phyloP scores from a whole-genome alignment of 2,329 filamentous ascomycete species.

The Thelonectria rubi region DNA sequence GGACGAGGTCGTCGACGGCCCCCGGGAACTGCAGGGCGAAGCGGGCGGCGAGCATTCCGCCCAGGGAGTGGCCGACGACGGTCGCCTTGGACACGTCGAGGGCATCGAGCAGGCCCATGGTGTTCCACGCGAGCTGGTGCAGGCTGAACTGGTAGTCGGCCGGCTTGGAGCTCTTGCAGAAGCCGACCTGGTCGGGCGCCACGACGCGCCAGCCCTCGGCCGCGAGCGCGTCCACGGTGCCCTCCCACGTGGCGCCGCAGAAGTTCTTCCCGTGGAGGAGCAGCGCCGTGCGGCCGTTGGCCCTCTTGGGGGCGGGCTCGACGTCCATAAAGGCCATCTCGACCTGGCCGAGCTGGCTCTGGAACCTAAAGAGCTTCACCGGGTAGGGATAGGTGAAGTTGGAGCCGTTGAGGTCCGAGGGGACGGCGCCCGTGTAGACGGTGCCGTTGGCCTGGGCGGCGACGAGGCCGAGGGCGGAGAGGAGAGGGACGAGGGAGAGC shows the following conservation, averaged over 20 bases:
- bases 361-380: slow-evolving; percentile 58
- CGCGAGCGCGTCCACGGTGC: slow-evolving; percentile 54
- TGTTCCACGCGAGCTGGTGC: slow-evolving; percentile 61
- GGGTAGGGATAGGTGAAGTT: slow-evolving; percentile 64
- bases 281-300: slow-evolving; percentile 54
- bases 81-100: slow-evolving; percentile 55
- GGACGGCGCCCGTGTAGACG: slow-evolving; percentile 50
- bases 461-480: slow-evolving; percentile 34
- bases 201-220: slow-evolving; percentile 60
- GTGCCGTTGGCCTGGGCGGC: slow-evolving; percentile 42
- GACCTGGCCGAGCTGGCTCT: slow-evolving; percentile 57
- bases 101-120: slow-evolving; percentile 55
- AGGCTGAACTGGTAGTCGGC: slow-evolving; percentile 61
- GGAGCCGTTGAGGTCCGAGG: slow-evolving; percentile 56
- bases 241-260: slow-evolving; percentile 62
- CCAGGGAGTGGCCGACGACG: slow-evolving; percentile 64
- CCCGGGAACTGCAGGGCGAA: slow-evolving; percentile 61
- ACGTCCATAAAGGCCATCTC: slow-evolving; percentile 67
- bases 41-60: slow-evolving; percentile 62
- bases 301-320: slow-evolving; percentile 42
- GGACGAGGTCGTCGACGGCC: slow-evolving; percentile 53
- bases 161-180: slow-evolving; percentile 66
- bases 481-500: slow-evolving; percentile 32
- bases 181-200: slow-evolving; percentile 63
- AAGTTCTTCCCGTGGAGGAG: slow-evolving; percentile 67